A percentile compares a stretch with the other conserved stretches of the same genome.
Evolutionary conservation across 495 filamentous ascomycete genomes (phyloP).

Genomic region (Hypoxylon lienhwacheense): DNA sequence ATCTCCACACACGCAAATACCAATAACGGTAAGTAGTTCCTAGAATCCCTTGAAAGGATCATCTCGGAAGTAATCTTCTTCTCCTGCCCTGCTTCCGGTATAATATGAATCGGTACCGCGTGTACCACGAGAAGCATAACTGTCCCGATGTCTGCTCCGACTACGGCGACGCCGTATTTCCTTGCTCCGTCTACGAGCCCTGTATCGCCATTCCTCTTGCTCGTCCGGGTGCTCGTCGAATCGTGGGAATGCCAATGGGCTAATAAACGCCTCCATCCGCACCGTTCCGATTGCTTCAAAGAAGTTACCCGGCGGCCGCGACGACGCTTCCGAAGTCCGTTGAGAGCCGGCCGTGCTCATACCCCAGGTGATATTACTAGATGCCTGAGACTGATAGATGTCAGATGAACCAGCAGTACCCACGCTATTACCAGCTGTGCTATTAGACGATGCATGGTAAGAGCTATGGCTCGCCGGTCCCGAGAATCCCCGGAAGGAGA

Average conservation of each 20-base stretch:
- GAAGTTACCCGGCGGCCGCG: slow-evolving; percentile 57
- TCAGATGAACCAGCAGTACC: slow-evolving; percentile 62
- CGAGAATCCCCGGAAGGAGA: slow-evolving; percentile 75
- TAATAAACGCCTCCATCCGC: slow-evolving; percentile 95
- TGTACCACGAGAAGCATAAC: slow-evolving; percentile 50
- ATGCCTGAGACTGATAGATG: slow-evolving; percentile 50
- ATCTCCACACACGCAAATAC: slow-evolving; percentile 13
- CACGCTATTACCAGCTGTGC: slow-evolving; percentile 55
- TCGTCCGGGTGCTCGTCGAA: slow-evolving; percentile 52
- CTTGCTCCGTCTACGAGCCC: slow-evolving; percentile 50
- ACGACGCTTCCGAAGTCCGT: slow-evolving; percentile 65
- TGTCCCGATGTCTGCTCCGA: slow-evolving; percentile 54
- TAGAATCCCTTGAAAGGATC: slow-evolving; percentile 56
- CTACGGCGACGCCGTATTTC: slow-evolving; percentile 53
- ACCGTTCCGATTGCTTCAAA: slow-evolving; percentile 85
- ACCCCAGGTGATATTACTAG: slow-evolving; percentile 48
- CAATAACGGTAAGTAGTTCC: slow-evolving; percentile 7
- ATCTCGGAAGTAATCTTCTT: slow-evolving; percentile 51
- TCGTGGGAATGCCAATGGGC: slow-evolving; percentile 51
- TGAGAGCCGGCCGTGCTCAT: slow-evolving; percentile 44
- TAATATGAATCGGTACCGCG: slow-evolving; percentile 46
- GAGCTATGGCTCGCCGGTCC: slow-evolving; percentile 54
- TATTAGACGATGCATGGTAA: slow-evolving; percentile 51
- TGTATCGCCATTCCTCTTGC: slow-evolving; percentile 48
- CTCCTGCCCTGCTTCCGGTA: slow-evolving; percentile 36